Percentiles rank a stretch among this genome's conserved stretches.
phyloP scores from a whole-genome alignment of 371 early-diverging fungal species.

The Syncephalastrum contaminatum region DNA sequence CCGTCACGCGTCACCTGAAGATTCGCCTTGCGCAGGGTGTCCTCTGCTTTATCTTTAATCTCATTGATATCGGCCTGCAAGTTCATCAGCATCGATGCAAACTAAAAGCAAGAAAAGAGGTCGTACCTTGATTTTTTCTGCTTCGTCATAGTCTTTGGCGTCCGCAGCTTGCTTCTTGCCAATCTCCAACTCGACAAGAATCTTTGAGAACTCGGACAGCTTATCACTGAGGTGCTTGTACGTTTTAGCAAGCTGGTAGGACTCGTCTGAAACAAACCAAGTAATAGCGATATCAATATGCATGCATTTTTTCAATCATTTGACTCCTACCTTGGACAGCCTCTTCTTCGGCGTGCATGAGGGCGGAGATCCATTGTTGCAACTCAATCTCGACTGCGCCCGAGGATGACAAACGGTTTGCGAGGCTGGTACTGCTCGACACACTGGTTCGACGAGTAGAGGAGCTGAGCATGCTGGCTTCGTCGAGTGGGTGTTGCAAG shows the following conservation, averaged over 20 bases:
- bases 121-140: conserved; percentile 62
- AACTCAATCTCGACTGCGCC: conserved; percentile 38
- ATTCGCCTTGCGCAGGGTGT: conserved; percentile 12
- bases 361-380: conserved; percentile 38
- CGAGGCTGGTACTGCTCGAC: conserved; percentile 36
- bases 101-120: background rate
- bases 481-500: conserved; percentile 27
- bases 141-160: conserved; percentile 73
- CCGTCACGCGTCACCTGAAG: conserved; percentile 23
- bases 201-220: conserved; percentile 45
- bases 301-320: background rate
- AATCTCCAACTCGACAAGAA: conserved; percentile 55
- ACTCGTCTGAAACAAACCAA: conserved; percentile 11
- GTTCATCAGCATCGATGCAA: background rate
- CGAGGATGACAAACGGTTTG: conserved; percentile 21
- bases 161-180: conserved; percentile 64
- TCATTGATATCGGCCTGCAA: conserved; percentile 18
- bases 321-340: conserved; percentile 32
- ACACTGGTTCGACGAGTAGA: conserved; percentile 48
- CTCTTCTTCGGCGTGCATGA: conserved; percentile 36
- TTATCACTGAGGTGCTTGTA: conserved; percentile 43
- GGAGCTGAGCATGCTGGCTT: conserved; percentile 38
- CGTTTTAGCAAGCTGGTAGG: conserved; percentile 50
- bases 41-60: conserved; percentile 23
- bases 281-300: background rate